Percentiles rank a stretch among this genome's conserved stretches.
Evolutionary conservation across 305 asterid species (phyloP).

Genomic region (Andrographis paniculata): DNA sequence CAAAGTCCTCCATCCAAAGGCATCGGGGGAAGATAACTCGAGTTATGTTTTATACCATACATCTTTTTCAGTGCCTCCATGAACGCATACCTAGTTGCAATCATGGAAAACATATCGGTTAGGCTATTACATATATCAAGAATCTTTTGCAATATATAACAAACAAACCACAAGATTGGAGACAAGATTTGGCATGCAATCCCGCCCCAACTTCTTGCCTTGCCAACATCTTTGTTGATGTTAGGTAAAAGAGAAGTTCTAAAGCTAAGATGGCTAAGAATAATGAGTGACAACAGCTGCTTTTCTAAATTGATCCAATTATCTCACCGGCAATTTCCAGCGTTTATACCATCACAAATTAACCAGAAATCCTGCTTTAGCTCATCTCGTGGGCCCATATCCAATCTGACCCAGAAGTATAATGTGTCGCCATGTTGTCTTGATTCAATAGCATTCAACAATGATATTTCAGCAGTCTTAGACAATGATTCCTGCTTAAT

Average conservation of each 20-base stretch:
- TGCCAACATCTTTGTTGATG: too few species aligned
- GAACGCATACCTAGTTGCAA: slow-evolving; percentile 49
- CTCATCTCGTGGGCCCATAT: slow-evolving; percentile 45
- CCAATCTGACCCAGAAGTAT: slow-evolving; percentile 81
- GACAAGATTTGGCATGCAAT: too few species aligned
- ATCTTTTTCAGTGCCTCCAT: slow-evolving; percentile 66
- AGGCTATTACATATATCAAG: too few species aligned
- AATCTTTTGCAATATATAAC: too few species aligned
- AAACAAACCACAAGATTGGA: too few species aligned
- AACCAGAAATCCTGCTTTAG: slow-evolving; percentile 77
- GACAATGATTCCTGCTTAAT: slow-evolving; percentile 58
- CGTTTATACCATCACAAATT: slow-evolving; percentile 77
- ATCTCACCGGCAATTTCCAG: slow-evolving; percentile 87
- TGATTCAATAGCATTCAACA: slow-evolving; percentile 56
- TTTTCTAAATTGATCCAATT: background rate
- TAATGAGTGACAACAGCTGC: slow-evolving; percentile 54
- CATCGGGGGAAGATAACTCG: slow-evolving; percentile 73
- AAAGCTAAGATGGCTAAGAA: slow-evolving; percentile 58
- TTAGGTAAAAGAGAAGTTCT: slow-evolving; percentile 21
- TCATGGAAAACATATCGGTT: background rate
- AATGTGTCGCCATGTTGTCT: slow-evolving; percentile 66
- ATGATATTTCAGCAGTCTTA: slow-evolving; percentile 50
- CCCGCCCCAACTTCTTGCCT: too few species aligned
- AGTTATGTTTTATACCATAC: slow-evolving; percentile 69
- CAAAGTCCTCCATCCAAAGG: slow-evolving; percentile 67